Evolutionary conservation across 2,329 filamentous ascomycete genomes (phyloP).

Genomic region (Blumeria hordei): DNA sequence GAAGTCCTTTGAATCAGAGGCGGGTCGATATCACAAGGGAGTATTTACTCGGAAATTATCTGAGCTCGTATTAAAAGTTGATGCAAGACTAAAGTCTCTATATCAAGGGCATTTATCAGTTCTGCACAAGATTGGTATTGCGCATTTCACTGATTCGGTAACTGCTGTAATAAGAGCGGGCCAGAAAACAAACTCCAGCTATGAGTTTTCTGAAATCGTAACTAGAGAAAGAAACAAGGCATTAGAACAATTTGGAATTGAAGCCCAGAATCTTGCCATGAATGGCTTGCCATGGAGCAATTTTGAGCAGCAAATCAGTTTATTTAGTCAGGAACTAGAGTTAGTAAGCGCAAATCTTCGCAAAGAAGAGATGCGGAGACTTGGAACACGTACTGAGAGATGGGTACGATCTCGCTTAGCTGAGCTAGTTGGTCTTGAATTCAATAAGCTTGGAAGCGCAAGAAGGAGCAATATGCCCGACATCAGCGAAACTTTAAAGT

Average conservation of each 20-base stretch:
- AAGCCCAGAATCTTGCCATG: slow-evolving; percentile 51
- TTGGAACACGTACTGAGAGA: slow-evolving; percentile 75
- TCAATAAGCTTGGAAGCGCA: slow-evolving; percentile 85
- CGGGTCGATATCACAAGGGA: slow-evolving; percentile 87
- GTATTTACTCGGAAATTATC: slow-evolving; percentile 70
- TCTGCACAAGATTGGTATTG: slow-evolving; percentile 70
- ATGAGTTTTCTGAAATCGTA: slow-evolving; percentile 93
- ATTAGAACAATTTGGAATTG: slow-evolving; percentile 47
- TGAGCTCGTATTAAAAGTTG: slow-evolving; percentile 70
- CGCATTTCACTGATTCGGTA: slow-evolving; percentile 69
- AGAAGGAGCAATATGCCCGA: slow-evolving; percentile 62
- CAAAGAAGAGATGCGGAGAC: slow-evolving; percentile 84
- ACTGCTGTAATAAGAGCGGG: slow-evolving; percentile 68
- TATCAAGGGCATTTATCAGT: slow-evolving; percentile 75
- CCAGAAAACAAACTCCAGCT: slow-evolving; percentile 72
- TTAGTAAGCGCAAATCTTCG: slow-evolving; percentile 65
- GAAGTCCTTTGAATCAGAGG: slow-evolving; percentile 70
- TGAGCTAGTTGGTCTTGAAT: slow-evolving; percentile 76
- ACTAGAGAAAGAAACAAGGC: slow-evolving; percentile 56
- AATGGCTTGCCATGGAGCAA: slow-evolving; percentile 70
- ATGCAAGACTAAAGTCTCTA: slow-evolving; percentile 65
- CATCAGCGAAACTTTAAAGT: slow-evolving; percentile 42
- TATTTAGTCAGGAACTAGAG: slow-evolving; percentile 79
- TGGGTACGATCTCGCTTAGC: slow-evolving; percentile 77
- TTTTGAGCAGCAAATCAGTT: slow-evolving; percentile 51